A percentile compares a stretch with the other conserved stretches of the same genome.
phyloP scores from a whole-genome alignment of 257 asterid species.

The Catharanthus roseus region DNA sequence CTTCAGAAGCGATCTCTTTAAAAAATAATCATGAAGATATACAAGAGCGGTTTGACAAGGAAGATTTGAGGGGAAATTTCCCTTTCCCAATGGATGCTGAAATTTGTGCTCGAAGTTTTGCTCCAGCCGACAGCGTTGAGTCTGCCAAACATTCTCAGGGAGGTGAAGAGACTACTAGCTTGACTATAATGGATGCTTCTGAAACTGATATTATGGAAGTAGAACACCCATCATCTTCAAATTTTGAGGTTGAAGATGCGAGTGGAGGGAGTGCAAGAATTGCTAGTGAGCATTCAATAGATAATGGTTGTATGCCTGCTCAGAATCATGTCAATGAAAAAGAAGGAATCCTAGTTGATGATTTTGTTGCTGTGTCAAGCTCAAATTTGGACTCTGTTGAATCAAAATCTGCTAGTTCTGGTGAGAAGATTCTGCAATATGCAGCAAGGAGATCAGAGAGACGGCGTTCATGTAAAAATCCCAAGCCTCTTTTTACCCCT shows the following conservation, averaged over 20 bases:
- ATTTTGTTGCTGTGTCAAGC: slow-evolving; percentile 24
- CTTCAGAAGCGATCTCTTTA: slow-evolving; percentile 25
- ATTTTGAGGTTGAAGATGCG: slow-evolving; percentile 34
- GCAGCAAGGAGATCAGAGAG: slow-evolving; percentile 25
- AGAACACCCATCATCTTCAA: slow-evolving; percentile 9
- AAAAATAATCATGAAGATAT: slow-evolving; percentile 23
- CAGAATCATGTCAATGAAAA: slow-evolving; percentile 21
- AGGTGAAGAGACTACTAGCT: not conserved
- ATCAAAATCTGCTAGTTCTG: slow-evolving; percentile 17
- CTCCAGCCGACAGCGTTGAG: slow-evolving; percentile 26
- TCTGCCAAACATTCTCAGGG: slow-evolving; percentile 11
- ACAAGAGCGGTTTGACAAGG: slow-evolving; percentile 23
- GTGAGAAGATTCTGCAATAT: too few species aligned
- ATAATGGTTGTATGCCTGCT: slow-evolving; percentile 12
- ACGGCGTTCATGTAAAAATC: slow-evolving; percentile 23
- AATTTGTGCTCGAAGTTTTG: slow-evolving; percentile 16
- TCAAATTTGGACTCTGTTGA: slow-evolving; percentile 17
- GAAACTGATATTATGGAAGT: slow-evolving; percentile 10
- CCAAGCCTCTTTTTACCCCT: slow-evolving; percentile 48
- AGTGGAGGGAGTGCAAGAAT: slow-evolving; percentile 14
- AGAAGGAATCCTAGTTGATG: slow-evolving; percentile 19
- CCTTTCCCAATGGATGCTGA: slow-evolving; percentile 32
- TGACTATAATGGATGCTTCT: not conserved
- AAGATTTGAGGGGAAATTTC: slow-evolving; percentile 26
- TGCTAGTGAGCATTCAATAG: slow-evolving; percentile 10